Base-by-base conservation (phyloP, 75 land plant genomes). In the Adiantum capillusveneris region DNA sequence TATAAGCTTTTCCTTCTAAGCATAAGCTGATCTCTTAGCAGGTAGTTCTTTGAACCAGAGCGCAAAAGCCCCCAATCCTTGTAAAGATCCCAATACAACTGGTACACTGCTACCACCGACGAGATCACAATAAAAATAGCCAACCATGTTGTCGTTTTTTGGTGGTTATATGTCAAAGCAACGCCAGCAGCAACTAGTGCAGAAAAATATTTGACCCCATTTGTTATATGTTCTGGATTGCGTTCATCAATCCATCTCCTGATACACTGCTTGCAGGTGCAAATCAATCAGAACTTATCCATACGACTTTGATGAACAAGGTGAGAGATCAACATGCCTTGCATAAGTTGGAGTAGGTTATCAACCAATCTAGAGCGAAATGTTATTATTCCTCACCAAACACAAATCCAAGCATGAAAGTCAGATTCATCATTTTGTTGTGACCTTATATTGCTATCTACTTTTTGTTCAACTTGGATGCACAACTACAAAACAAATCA, bases 131-230 rank as follows among this genome's bases (percentile, higher is more conserved):
- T 78, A 50, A 84, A 63, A 26, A 84, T 67, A 27, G 73, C 65
- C 7, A 82, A 58, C 82, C 92, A 84, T 18, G 77, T 81, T 0
- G 44, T 68, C 28, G 53, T 65, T 21, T 46, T 64, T 25, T 82
- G 73, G 53, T 73, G 79, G 63, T 77, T 85, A 55, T 87, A 87
- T 0, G 86, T 81, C 29, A 91, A 71, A 59, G 75, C 75, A 44
- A 82, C 81, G n/a, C 83, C 94, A 1, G 93, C 94, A 19, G 97
- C 94, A 27, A 84, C 58, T 86, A 88, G 81, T 0, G 97, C 93
- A 0, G 97, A 91, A 17, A 88, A 85, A 63, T 91, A 91, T 59
- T 91, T 91, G 18, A 81, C 93, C 1, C 88, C 73, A 45, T 91
- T 91, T 6, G 73, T 64, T 3, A 91, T 69, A 58, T 91, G 82